These are phyloP conservation scores for Cubamyces lactineus DNA, from an alignment of 768 basidiomycete species.

Conservation along the genomic window DNA sequence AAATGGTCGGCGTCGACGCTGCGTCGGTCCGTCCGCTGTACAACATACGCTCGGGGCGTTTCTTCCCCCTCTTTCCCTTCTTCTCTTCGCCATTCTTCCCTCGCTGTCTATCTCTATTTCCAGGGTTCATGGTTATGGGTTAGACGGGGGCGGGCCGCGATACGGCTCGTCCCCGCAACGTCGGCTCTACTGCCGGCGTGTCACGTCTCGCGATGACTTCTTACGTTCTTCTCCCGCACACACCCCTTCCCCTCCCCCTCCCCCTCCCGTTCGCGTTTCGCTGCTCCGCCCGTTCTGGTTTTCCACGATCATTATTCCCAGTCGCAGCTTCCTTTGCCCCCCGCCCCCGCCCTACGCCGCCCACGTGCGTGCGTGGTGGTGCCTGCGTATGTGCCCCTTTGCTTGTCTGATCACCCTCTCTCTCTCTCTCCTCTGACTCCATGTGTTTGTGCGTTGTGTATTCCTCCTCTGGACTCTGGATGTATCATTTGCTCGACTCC, in stretches of 20 bases:
- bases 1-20: background rate
- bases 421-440: background rate
- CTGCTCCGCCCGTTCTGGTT: background rate
- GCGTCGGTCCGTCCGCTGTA: background rate
- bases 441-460: slow-evolving; percentile 2
- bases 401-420: background rate
- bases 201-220: slow-evolving; percentile 11
- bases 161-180: slow-evolving; percentile 11
- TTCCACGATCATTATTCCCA: slow-evolving; percentile 31
- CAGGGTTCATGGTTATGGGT: slow-evolving; percentile 7
- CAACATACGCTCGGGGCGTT: background rate
- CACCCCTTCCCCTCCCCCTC: background rate
- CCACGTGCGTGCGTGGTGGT: background rate
- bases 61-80: too few relatives aligned
- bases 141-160: slow-evolving; percentile 4
- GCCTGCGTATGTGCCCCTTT: background rate
- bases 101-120: background rate
- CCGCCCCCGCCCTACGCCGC: background rate
- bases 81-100: background rate
- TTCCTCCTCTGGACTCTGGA: slow-evolving; percentile 14
- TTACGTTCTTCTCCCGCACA: background rate
- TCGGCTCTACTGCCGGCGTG: slow-evolving; percentile 3
- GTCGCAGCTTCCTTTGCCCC: slow-evolving; percentile 11
- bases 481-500: slow-evolving; percentile 9
- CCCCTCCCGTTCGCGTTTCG: background rate